Evolutionary conservation across 2,329 filamentous ascomycete species (phyloP).

Genomic region (Xylaria digitata): DNA sequence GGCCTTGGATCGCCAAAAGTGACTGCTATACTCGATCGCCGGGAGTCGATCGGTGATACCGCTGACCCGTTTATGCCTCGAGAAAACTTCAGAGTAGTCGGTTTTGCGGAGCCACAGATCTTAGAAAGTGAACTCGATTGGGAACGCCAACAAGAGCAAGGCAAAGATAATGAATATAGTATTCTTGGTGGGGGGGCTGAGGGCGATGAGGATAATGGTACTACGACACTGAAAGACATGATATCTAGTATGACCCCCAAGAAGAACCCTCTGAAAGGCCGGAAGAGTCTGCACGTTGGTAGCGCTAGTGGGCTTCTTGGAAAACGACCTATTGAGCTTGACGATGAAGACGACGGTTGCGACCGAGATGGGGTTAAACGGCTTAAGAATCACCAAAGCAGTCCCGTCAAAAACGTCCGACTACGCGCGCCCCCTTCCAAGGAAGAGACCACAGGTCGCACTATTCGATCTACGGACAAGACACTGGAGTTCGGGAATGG

Average conservation of each 20-base stretch:
- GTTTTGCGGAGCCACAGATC: constrained; percentile 73
- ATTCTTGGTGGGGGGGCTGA: constrained; percentile 66
- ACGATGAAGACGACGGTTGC: constrained; percentile 69
- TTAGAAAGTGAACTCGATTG: constrained; percentile 72
- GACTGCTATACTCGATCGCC: constrained; percentile 75
- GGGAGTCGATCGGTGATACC: constrained; percentile 76
- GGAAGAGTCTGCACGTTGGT: constrained; percentile 82
- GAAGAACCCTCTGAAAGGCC: constrained; percentile 72
- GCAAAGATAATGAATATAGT: constrained; percentile 68
- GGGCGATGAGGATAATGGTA: constrained; percentile 69
- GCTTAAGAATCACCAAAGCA: constrained; percentile 76
- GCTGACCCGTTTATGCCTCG: constrained; percentile 72
- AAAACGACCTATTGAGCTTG: constrained; percentile 78
- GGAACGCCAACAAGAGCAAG: constrained; percentile 70
- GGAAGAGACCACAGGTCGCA: constrained; percentile 71
- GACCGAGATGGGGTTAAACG: constrained; percentile 73
- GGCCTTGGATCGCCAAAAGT: constrained; percentile 82
- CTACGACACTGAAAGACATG: constrained; percentile 78
- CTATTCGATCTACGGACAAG: constrained; percentile 62
- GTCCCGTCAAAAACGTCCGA: constrained; percentile 80
- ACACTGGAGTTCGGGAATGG: constrained; percentile 56
- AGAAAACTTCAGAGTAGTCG: constrained; percentile 59
- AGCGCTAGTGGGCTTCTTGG: constrained; percentile 79
- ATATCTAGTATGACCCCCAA: constrained; percentile 82
- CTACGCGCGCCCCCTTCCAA: constrained; percentile 76